Evolutionary conservation across 345 rosid species (phyloP).

Genomic region (Camelina neglecta): DNA sequence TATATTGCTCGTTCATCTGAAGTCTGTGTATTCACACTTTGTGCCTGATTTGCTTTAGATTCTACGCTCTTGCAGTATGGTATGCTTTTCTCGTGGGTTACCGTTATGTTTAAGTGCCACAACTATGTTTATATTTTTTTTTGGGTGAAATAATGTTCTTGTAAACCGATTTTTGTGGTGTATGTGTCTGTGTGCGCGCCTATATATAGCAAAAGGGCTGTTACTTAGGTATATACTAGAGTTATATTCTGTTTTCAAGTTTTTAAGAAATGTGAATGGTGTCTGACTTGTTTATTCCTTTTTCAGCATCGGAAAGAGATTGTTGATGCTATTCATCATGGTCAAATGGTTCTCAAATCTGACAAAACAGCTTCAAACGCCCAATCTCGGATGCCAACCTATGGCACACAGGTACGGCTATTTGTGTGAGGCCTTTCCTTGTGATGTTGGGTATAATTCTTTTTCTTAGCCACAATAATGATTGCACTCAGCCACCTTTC

Average conservation of each 20-base stretch:
- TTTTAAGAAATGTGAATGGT: constrained; percentile 15
- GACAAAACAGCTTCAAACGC: constrained; percentile 68
- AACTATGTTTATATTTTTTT: constrained; percentile 1
- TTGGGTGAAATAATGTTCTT: constrained; percentile 5
- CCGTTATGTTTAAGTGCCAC: constrained; percentile 12
- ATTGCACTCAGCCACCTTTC: constrained; percentile 35
- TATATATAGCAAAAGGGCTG: constrained; percentile 15
- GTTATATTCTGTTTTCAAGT: constrained; percentile 23
- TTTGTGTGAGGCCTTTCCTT: constrained; percentile 30
- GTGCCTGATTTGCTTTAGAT: constrained; percentile 23
- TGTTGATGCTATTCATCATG: constrained; percentile 87
- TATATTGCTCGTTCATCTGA: constrained; percentile 29
- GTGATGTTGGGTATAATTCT: constrained; percentile 8
- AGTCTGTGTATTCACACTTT: not conserved
- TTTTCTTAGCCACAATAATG: constrained; percentile 27
- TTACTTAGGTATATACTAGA: constrained; percentile 13
- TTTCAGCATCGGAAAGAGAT: constrained; percentile 90
- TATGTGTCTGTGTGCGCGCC: not conserved
- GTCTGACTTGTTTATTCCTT: constrained; percentile 35
- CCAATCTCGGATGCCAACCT: constrained; percentile 88
- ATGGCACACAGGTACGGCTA: constrained; percentile 85
- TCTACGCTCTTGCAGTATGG: not conserved
- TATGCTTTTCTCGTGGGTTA: constrained; percentile 8
- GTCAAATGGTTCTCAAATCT: constrained; percentile 68
- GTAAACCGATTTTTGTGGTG: not conserved